Evolutionary conservation across 257 asterid genomes (phyloP), one percentile per base, ranked within the genome.

Genomic region (Solanum megistacrolobum): DNA sequence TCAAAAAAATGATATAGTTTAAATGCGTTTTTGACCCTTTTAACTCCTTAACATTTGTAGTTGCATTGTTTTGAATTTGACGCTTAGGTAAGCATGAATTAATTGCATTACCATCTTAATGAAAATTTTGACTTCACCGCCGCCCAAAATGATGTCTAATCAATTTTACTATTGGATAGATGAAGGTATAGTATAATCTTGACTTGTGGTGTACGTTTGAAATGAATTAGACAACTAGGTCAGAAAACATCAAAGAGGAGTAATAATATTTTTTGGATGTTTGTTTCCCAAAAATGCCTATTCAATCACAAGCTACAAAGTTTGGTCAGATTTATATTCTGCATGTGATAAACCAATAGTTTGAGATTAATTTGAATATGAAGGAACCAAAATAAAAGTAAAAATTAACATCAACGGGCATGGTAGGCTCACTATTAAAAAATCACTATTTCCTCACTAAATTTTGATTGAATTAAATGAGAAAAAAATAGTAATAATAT

Each of bases 11-110:
- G 0, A 5, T 52, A 5, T 46, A 46, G 0, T 46, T 46, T 13
- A 48, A 0, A 52, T 16, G 9, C 0, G 0, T 52, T 0, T 52
- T 18, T 52, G 0, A 16, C 3, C 23, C 4, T 9, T 16, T 48
- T 16, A 52, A 14, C 1, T 0, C 60, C 9, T 16, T 16, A 2
- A 52, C 0, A 16, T 52, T 1, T 16, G 14, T n/a, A 78, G 36
- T 25, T 78, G 14, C 36, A 4, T 25, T 41, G 25, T 6, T 39
- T 7, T 41, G 62, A 76, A 25, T 38, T 39, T 39, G 8, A 6
- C n/a, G 14, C n/a, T 76, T n/a, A 0, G 0, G 2, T 25, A 5
- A 78, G 46, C n/a, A 41, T 78, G 3, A 6, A 73, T 18, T 20
- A 27, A 8, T 38, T 38, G 41, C 8, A 0, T 72, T 31, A 69